Conservation (phyloP, 202 grass and related monocot species). For the Panicum hallii region DNA sequence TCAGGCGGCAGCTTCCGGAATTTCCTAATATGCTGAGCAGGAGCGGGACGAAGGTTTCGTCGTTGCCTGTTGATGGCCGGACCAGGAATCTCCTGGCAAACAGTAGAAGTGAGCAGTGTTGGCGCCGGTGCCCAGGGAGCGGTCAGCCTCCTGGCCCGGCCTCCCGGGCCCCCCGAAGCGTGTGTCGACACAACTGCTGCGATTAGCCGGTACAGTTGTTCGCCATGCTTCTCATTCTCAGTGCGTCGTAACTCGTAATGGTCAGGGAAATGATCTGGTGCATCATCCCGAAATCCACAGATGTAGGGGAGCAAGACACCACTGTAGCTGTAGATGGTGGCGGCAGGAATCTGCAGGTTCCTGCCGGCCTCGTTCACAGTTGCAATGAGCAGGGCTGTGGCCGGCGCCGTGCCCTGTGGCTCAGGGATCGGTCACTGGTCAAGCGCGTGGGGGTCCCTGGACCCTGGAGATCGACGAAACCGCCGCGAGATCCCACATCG, state of each 20-base stretch:
- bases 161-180: no score
- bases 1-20: neutral
- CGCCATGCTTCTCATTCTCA: neutral
- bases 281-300: neutral
- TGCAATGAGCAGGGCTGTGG: neutral
- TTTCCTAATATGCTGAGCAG: neutral
- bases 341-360: neutral
- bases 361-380: neutral
- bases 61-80: neutral
- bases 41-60: no score
- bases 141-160: neutral
- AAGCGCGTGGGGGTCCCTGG: neutral
- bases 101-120: constrained; percentile 12
- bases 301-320: neutral
- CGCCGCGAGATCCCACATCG: neutral
- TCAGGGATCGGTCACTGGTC: constrained; percentile 30
- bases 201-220: neutral
- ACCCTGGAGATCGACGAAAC: neutral
- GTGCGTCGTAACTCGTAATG: neutral
- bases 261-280: neutral
- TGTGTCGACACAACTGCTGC: neutral
- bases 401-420: neutral
- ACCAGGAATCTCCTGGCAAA: neutral
- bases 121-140: neutral
- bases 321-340: neutral